Evolutionary conservation across 2,329 filamentous ascomycete species (phyloP), one percentile per base, ranked within the genome.

Genomic region (Immersiporthe knoxdaviesiana): DNA sequence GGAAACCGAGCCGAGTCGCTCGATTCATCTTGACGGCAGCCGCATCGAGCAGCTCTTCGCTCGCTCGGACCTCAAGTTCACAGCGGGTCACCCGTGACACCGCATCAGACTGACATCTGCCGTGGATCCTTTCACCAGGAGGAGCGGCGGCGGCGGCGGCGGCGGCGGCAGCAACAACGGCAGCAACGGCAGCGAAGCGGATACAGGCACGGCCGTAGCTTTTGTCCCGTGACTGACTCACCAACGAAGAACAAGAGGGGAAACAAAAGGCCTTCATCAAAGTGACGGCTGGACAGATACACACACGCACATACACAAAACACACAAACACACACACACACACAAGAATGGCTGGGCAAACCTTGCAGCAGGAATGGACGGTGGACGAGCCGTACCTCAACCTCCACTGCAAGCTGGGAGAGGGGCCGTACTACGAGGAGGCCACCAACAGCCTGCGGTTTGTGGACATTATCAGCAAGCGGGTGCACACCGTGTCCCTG

Each of bases 401-500:
- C 73, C 80, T 87, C 67, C 84, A 87, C 73, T 93, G 91, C 80
- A 83, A 81, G 18, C 85, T 94, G 39, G 91, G 90, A 72, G 92
- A 95, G 79, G 92, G 87, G 0, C 92, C 92, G 1, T 93, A 89
- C 81, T 93, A 89, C 81, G 91, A 94, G 78, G 82, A 85, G 69
- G 81, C 81, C 30, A 88, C 85, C 64, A 85, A 92, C 78, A 85
- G 83, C 61, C 81, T 95, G 69, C 91, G 92, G 72, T 94, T 93
- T 78, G 88, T 94, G 71, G 94, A 97, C 80, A 94, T 97, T 80
- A 91, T 90, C 78, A 88, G 91, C 77, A 87, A 91, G 77, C 88
- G 89, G 71, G 77, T 97, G 60, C 91, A 96, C 81, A 85, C 86
- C 62, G 85, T 96, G 70, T 86, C 92, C 74, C 83, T 97, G 32